Base-by-base conservation (phyloP, 805 yeast genomes). In the Myxozyma nipponensis region DNA sequence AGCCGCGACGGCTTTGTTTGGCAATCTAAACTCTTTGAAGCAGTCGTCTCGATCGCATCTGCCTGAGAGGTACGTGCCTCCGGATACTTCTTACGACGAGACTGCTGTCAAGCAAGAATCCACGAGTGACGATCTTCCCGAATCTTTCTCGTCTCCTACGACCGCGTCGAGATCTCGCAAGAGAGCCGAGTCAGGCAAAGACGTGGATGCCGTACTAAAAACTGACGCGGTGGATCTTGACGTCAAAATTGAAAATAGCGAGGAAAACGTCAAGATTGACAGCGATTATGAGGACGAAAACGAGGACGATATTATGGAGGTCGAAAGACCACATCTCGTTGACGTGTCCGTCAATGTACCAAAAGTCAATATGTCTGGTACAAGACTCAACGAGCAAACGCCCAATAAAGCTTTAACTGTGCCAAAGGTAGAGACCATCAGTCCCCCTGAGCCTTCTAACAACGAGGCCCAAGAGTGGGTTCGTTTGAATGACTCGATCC, bases 291-390 rank as follows among this genome's bases (percentile, higher is more conserved):
- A 40, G 6, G 51, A 47, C 10, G 54, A 30, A 10, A 48, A 53
- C 26, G 57, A 57, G 21, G 63, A 54, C 15, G 56, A 54, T 2
- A 50, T 28, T 13, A 46, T 52, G 50, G 53, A 45, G 40, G 32
- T 48, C 13, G 49, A 58, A 37, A 36, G 47, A 10, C 57, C 51
- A 6, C 25, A 39, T 21, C 43, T 10, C 13, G 40, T 50, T 9
- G 23, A 26, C 19, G 19, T 46, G 6, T n/a, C 36, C 15, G 35
- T 42, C n/a, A 18, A 42, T 9, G 39, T 42, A 17, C 32, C 22
- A 28, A 36, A 22, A 3, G 47, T 57, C 35, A 58, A 58, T 23
- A 28, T 52, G 21, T 25, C 52, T 4, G 48, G 59, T 2, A 23
- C 55, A 3, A 47, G 36, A 22, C 13, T 28, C 13, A 7, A 28